These are phyloP conservation scores for Alectoria sarmentosa DNA, from an alignment of 495 filamentous ascomycete genomes.

Conservation along the genomic window DNA sequence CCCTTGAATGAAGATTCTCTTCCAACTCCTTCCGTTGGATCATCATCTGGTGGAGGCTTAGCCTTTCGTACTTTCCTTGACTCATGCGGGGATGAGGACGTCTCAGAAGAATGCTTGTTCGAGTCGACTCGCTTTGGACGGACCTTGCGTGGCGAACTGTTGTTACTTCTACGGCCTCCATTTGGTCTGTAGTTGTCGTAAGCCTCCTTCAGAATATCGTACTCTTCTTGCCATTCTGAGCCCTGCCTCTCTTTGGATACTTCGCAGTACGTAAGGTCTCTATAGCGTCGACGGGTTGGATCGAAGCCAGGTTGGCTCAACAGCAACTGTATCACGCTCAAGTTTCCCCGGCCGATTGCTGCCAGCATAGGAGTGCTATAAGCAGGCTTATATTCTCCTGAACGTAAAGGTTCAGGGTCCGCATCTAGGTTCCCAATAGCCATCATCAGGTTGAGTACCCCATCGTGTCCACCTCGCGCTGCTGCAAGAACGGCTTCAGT, in stretches of 20 bases:
- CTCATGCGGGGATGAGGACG: slow-evolving; percentile 28
- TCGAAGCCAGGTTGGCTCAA: slow-evolving; percentile 72
- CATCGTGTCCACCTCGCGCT: slow-evolving; percentile 84
- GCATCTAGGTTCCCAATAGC: slow-evolving; percentile 73
- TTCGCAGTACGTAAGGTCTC: slow-evolving; percentile 73
- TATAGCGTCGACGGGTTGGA: slow-evolving; percentile 58
- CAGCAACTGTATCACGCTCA: slow-evolving; percentile 72
- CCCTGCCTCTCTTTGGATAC: slow-evolving; percentile 75
- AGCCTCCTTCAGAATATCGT: slow-evolving; percentile 69
- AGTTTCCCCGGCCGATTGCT: slow-evolving; percentile 84
- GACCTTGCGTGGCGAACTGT: slow-evolving; percentile 50
- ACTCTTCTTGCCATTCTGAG: slow-evolving; percentile 84
- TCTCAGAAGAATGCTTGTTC: slow-evolving; percentile 27
- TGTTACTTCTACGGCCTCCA: slow-evolving; percentile 36
- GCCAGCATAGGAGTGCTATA: slow-evolving; percentile 87
- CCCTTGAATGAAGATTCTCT: slow-evolving; percentile 34
- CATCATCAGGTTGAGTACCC: slow-evolving; percentile 76
- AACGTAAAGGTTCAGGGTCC: slow-evolving; percentile 60
- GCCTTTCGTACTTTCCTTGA: slow-evolving; percentile 21
- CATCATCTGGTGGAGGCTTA: slow-evolving; percentile 26
- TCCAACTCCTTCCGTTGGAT: slow-evolving; percentile 37
- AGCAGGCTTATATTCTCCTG: slow-evolving; percentile 39
- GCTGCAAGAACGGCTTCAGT: slow-evolving; percentile 81
- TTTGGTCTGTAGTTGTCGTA: slow-evolving; percentile 57
- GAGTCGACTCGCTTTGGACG: slow-evolving; percentile 51